phyloP scores from a whole-genome alignment of 2,329 filamentous ascomycete species.

The Clonostachys sp. region DNA sequence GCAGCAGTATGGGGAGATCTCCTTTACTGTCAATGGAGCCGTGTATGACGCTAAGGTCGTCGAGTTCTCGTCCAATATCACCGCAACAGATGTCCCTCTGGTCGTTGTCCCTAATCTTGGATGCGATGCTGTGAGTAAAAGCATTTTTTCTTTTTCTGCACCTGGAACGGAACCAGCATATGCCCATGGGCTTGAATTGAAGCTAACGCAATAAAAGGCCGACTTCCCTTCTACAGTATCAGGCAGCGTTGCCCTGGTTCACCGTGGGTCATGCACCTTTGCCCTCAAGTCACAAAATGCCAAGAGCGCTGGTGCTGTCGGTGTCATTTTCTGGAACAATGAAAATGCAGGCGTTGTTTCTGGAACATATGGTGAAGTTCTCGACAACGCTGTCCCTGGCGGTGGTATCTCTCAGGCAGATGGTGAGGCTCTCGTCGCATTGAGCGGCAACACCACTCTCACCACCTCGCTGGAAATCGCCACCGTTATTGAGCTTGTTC shows the following conservation, averaged over 20 bases:
- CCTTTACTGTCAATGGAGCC: constrained; percentile 12
- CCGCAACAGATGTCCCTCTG: constrained; percentile 26
- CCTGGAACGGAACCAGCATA: too few relatives aligned
- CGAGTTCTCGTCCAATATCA: constrained; percentile 31
- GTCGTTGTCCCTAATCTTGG: constrained; percentile 42
- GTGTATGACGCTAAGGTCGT: constrained; percentile 8
- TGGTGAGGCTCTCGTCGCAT: constrained; percentile 19
- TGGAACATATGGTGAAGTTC: constrained; percentile 46
- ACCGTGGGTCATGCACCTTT: constrained; percentile 51
- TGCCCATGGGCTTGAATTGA: too few relatives aligned
- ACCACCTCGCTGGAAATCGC: constrained; percentile 27
- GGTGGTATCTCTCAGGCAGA: constrained; percentile 42
- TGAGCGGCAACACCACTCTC: constrained; percentile 13
- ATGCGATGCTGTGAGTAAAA: constrained; percentile 25
- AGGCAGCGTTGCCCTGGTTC: constrained; percentile 50
- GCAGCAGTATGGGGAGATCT: constrained; percentile 9
- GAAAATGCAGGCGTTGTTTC: constrained; percentile 30
- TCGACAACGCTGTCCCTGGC: constrained; percentile 36
- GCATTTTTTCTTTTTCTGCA: neutral
- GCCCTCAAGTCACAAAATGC: constrained; percentile 50
- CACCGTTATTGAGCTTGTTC: constrained; percentile 34
- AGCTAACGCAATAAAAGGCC: constrained; percentile 2
- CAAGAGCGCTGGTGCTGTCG: constrained; percentile 46
- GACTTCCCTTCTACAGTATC: constrained; percentile 43
- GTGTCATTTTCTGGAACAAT: constrained; percentile 55